Evolutionary conservation across 2,329 filamentous ascomycete species (phyloP), one percentile per base, ranked within the genome.

Genomic region (Colletotrichum lini): DNA sequence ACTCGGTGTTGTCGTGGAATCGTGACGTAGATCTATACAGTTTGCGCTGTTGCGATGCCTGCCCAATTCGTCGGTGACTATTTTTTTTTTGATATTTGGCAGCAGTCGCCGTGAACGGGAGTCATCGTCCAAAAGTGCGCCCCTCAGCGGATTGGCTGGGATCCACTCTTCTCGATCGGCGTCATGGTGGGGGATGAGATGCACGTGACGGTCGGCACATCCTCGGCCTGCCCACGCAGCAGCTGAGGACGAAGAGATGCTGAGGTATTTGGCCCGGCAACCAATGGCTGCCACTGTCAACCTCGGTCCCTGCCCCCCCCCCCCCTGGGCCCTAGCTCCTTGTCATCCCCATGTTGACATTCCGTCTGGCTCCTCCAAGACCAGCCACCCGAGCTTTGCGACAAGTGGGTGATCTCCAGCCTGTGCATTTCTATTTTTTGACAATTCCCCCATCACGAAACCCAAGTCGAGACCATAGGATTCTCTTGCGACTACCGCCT

Each of bases 271-370:
- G 66, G 44, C 73, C 69, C 49, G 68, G 62, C 73, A 74, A 75
- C 74, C 74, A 72, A 74, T 74, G 63, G 64, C 44, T 67, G 66
- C 52, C 73, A 71, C 50, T 30, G 68, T 61, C 49, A 67, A 70
- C 73, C 73, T 74, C 73, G 73, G 73, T 70, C 73, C 54, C 30
- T 9, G 30, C 30, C 9, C 26, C 10, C 63, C 53, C 63, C 53
- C 52, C 70, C 60, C 60, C 50, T 47, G 70, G 72, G 52, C 42
- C 61, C 23, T 64, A 67, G 57, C 63, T 66, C 62, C 61, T 63
- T 30, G 52, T 67, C 63, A 63, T 67, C 71, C 67, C 56, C 63
- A 65, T 69, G 69, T 72, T 57, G 54, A 73, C 68, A 30, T 30
- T 30, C 30, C 26, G 68, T 61, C 53, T 56, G 35, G 38, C 35